Percentiles rank a stretch among this genome's conserved stretches.
Evolutionary conservation across 371 early-diverging fungal genomes (phyloP).

Genomic region (Mortierella sp.): DNA sequence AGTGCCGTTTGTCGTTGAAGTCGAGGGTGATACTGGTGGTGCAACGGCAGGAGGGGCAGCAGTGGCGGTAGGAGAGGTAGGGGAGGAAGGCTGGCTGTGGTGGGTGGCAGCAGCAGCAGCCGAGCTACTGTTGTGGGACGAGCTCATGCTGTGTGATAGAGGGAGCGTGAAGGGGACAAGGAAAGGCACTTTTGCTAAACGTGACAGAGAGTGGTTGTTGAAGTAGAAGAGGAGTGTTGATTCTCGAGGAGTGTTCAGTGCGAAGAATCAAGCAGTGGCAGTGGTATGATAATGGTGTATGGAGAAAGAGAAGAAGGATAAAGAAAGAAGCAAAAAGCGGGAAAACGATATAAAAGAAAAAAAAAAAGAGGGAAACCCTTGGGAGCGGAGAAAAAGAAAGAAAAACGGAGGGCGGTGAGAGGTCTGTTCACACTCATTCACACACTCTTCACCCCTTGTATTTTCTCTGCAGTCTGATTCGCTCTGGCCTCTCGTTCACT

Average conservation of each 20-base stretch:
- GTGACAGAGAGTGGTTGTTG: neutral
- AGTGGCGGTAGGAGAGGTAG: conserved; percentile 1
- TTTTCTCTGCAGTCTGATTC: neutral
- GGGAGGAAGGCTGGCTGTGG: conserved; percentile 12
- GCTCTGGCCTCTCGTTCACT: neutral
- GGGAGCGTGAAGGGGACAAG: conserved; percentile 27
- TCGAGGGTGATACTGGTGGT: neutral
- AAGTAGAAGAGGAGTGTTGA: neutral
- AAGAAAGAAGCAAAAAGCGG: neutral
- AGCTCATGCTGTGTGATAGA: conserved; percentile 19
- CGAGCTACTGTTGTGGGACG: neutral
- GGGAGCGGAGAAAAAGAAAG: neutral
- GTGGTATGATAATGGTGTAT: neutral
- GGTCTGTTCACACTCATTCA: conserved; percentile 7
- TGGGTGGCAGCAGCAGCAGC: conserved; percentile 2
- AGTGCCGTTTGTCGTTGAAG: neutral
- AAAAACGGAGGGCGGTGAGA: too few relatives aligned
- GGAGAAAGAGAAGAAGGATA: neutral
- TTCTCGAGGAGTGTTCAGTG: neutral
- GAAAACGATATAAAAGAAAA: neutral
- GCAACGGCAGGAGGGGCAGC: too few relatives aligned
- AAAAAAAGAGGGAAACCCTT: neutral
- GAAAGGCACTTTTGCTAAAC: conserved; percentile 25
- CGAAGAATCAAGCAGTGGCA: neutral
- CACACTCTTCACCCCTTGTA: neutral